Percentiles rank a stretch among this genome's conserved stretches.
Evolutionary conservation across 805 yeast species (phyloP).

Genomic region (Starmerella floricola): DNA sequence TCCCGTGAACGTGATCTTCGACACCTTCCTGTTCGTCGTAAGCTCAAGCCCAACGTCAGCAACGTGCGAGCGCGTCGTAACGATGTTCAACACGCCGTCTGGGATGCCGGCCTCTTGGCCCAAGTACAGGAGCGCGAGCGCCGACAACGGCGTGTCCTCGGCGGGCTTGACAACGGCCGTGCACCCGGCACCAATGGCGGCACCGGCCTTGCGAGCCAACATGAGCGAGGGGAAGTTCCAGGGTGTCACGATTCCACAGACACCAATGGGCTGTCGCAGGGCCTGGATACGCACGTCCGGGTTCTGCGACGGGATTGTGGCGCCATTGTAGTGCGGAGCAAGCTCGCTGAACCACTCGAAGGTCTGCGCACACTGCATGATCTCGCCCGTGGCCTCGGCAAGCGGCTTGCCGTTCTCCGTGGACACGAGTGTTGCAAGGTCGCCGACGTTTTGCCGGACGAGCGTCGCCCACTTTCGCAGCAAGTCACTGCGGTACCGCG

Average conservation of each 20-base stretch:
- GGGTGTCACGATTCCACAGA: slow-evolving; percentile 66
- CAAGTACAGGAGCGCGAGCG: slow-evolving; percentile 52
- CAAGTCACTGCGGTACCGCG: slow-evolving; percentile 44
- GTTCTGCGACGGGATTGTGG: slow-evolving; percentile 44
- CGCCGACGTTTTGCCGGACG: slow-evolving; percentile 47
- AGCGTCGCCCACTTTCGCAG: slow-evolving; percentile 42
- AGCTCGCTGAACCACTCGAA: slow-evolving; percentile 79
- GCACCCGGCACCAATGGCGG: slow-evolving; percentile 72
- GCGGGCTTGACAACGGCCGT: slow-evolving; percentile 70
- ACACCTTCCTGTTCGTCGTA: slow-evolving; percentile 44
- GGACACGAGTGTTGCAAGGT: slow-evolving; percentile 51
- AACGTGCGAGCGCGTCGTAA: slow-evolving; percentile 33
- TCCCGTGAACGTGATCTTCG: slow-evolving; percentile 67
- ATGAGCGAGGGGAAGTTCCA: slow-evolving; percentile 79
- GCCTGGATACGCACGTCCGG: slow-evolving; percentile 41
- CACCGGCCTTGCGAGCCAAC: slow-evolving; percentile 64
- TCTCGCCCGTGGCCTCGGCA: slow-evolving; percentile 62
- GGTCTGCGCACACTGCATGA: slow-evolving; percentile 55
- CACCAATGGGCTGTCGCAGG: slow-evolving; percentile 66
- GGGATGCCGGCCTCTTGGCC: slow-evolving; percentile 61
- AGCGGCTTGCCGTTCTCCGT: slow-evolving; percentile 66
- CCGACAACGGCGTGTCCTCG: slow-evolving; percentile 60
- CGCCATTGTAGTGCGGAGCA: slow-evolving; percentile 63
- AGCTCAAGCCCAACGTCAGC: slow-evolving; percentile 42
- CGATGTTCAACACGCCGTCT: slow-evolving; percentile 52